Percentiles rank a stretch among this genome's conserved stretches.
Evolutionary conservation across 2,329 filamentous ascomycete genomes (phyloP).

Genomic region (Microdochium bolleyi): DNA sequence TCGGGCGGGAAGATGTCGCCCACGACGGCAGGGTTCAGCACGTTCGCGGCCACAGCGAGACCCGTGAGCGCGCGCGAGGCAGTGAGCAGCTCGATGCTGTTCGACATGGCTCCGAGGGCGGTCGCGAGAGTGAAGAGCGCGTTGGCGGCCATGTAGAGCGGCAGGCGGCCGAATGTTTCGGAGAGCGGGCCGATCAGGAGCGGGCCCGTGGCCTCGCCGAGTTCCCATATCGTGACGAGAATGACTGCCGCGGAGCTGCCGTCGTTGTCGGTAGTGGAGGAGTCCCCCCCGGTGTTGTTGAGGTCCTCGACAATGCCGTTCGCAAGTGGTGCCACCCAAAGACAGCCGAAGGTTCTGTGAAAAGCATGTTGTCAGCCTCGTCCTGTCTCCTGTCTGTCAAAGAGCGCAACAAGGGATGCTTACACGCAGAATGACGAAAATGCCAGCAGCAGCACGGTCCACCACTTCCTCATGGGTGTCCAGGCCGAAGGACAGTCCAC

Average conservation of each 20-base stretch:
- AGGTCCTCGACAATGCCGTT: background rate
- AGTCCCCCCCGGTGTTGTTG: background rate
- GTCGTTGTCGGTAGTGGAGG: constrained; percentile 9
- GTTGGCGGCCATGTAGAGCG: background rate
- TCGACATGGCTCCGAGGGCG: background rate
- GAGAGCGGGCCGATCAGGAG: background rate
- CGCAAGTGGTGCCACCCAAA: background rate
- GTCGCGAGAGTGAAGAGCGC: background rate
- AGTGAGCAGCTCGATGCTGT: background rate
- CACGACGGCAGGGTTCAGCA: background rate
- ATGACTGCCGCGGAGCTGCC: background rate
- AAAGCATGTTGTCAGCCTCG: background rate
- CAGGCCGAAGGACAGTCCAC: background rate
- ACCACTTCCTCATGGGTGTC: background rate
- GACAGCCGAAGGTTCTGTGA: background rate
- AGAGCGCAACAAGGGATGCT: background rate
- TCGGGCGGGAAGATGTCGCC: background rate
- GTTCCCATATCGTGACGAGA: background rate
- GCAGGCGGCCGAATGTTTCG: constrained; percentile 6
- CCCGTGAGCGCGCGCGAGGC: background rate
- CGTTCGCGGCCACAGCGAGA: background rate
- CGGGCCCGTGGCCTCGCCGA: background rate
- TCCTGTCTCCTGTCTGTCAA: background rate
- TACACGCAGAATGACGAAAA: background rate
- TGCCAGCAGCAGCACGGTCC: background rate